These are phyloP conservation scores for Rosa hybrid DNA, from an alignment of 331 rosid genomes.

Conservation along the genomic window DNA sequence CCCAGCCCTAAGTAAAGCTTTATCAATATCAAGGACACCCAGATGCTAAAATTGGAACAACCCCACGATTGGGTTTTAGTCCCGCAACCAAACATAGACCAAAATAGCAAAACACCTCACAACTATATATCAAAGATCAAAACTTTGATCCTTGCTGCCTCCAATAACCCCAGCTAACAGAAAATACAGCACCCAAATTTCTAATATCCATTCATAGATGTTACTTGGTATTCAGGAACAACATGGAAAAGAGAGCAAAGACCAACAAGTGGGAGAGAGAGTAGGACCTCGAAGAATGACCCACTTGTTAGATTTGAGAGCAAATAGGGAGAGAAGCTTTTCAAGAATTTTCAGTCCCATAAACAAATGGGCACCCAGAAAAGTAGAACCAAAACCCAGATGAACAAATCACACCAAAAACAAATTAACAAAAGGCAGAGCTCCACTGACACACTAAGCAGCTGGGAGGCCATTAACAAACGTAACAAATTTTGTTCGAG, in stretches of 20 bases:
- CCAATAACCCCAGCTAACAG: conserved; percentile 31
- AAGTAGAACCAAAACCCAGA: too few species aligned
- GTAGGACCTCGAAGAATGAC: conserved; percentile 73
- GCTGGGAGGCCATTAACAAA: too few species aligned
- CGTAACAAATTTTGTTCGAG: too few species aligned
- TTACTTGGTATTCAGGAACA: conserved; percentile 25
- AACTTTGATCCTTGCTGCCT: conserved; percentile 38
- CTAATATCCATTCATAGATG: conserved; percentile 39
- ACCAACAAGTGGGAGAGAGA: conserved; percentile 74
- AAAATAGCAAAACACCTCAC: conserved; percentile 20
- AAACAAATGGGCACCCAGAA: not conserved
- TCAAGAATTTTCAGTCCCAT: conserved; percentile 60
- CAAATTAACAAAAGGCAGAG: too few species aligned
- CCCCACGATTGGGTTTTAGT: conserved; percentile 28
- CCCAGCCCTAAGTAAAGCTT: conserved; percentile 24
- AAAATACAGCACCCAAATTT: conserved; percentile 31
- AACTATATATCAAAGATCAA: conserved; percentile 35
- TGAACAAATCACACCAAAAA: too few species aligned
- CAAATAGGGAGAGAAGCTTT: not conserved
- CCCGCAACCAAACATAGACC: conserved; percentile 24
- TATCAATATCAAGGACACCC: conserved; percentile 38
- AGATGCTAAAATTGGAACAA: conserved; percentile 46
- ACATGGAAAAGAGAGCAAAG: conserved; percentile 34
- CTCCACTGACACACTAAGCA: too few species aligned
- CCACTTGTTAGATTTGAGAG: conserved; percentile 53